Percentiles rank a stretch among this genome's conserved stretches.
Conservation (phyloP, 2,329 filamentous ascomycete genomes). For the Beauveria asiatica region DNA sequence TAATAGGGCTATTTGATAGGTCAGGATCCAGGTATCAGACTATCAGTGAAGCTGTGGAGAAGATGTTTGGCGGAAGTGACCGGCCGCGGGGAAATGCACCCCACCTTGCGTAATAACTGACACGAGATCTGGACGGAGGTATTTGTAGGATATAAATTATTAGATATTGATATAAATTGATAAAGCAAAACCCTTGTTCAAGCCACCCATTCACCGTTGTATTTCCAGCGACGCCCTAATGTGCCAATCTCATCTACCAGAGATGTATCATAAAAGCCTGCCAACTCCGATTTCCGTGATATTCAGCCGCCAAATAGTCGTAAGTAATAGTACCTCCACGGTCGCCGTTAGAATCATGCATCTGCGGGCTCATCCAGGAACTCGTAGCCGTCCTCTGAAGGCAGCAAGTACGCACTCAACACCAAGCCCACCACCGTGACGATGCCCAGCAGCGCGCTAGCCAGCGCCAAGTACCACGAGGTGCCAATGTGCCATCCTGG, state of each 20-base stretch:
- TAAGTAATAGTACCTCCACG: too few relatives aligned
- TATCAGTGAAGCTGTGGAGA: constrained; percentile 1
- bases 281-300: not conserved
- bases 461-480: constrained; percentile 64
- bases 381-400: constrained; percentile 80
- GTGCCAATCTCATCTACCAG: not conserved
- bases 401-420: constrained; percentile 60
- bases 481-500: constrained; percentile 72
- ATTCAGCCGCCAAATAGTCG: not conserved
- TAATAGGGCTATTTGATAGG: not conserved
- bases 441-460: constrained; percentile 45
- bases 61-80: constrained; percentile 1
- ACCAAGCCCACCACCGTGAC: constrained; percentile 50
- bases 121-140: not conserved
- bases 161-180: not conserved
- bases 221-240: not conserved
- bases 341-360: constrained; percentile 30
- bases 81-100: not conserved
- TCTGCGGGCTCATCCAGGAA: constrained; percentile 46
- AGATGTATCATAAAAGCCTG: not conserved
- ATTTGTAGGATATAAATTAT: not conserved
- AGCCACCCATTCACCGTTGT: not conserved
- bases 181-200: not conserved
- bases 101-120: not conserved
- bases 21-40: not conserved